Evolutionary conservation across 441 rosid species (phyloP).

Genomic region (Erysimum pusillum): DNA sequence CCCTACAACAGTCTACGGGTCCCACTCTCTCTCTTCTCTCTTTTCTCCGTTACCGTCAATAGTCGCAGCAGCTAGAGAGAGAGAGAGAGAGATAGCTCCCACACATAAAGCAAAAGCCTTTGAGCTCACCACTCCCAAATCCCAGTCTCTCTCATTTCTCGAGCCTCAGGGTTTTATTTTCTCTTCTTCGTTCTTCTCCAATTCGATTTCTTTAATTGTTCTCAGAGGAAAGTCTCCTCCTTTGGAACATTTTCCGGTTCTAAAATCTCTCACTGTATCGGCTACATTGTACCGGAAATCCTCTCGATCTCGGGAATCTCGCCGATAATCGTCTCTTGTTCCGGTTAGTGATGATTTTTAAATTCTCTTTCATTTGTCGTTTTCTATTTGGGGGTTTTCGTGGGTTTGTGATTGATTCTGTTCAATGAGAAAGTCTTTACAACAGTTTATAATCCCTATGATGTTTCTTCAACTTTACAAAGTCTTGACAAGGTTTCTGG

Average conservation of each 20-base stretch:
- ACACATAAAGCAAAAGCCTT: conserved; percentile 55
- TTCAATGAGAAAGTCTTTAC: conserved; percentile 18
- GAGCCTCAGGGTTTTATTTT: conserved; percentile 36
- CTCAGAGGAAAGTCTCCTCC: conserved; percentile 4
- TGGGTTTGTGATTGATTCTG: conserved; percentile 43
- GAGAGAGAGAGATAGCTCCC: conserved; percentile 32
- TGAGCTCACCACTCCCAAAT: conserved; percentile 25
- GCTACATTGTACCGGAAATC: conserved; percentile 38
- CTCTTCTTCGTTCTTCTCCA: conserved; percentile 29
- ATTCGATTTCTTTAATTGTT: background rate
- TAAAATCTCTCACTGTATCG: conserved; percentile 1
- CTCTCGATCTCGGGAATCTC: conserved; percentile 28
- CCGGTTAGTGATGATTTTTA: conserved; percentile 41
- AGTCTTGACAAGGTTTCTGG: conserved; percentile 34
- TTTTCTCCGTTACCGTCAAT: conserved; percentile 40
- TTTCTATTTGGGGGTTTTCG: conserved; percentile 35
- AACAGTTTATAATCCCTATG: conserved; percentile 47
- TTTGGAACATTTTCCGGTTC: conserved; percentile 20
- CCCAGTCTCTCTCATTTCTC: conserved; percentile 37
- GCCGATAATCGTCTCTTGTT: background rate
- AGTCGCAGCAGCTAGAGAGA: conserved; percentile 34
- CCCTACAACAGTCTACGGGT: conserved; percentile 1
- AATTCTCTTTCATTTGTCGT: conserved; percentile 33
- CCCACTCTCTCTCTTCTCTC: conserved; percentile 10
- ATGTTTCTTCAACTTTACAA: conserved; percentile 37